phyloP scores from a whole-genome alignment of 148 eudicot species.

The Silene conica region DNA sequence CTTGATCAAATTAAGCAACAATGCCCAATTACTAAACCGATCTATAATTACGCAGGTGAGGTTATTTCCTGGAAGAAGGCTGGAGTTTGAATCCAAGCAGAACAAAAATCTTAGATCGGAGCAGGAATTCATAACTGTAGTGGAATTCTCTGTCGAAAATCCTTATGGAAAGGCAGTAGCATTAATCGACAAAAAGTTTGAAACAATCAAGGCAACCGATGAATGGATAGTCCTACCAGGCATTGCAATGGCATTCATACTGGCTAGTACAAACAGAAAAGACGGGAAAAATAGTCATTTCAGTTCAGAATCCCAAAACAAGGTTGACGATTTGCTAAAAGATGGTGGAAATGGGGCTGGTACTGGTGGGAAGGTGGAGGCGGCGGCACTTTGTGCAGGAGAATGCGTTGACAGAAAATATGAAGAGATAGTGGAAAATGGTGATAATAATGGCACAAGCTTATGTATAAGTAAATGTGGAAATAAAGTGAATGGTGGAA shows the following conservation, averaged over 20 bases:
- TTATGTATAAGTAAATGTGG: too few species aligned
- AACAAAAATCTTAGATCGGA: neutral
- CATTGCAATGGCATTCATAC: neutral
- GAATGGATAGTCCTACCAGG: slow-evolving; percentile 4
- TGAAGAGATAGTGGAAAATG: too few species aligned
- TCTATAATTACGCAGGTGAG: neutral
- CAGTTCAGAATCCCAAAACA: too few species aligned
- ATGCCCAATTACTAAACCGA: too few species aligned
- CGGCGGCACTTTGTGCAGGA: too few species aligned
- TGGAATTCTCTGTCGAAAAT: neutral
- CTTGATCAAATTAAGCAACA: too few species aligned
- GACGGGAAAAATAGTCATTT: slow-evolving; percentile 18
- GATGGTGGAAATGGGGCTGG: too few species aligned
- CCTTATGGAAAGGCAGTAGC: slow-evolving; percentile 5
- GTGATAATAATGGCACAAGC: too few species aligned
- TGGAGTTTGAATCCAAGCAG: neutral
- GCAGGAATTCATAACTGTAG: slow-evolving; percentile 1
- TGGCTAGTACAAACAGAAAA: slow-evolving; percentile 31
- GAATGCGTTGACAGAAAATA: too few species aligned
- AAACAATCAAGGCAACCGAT: neutral
- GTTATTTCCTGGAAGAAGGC: neutral
- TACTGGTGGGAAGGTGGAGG: too few species aligned
- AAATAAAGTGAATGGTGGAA: too few species aligned
- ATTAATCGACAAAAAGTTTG: neutral
- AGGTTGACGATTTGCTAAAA: too few species aligned